Evolutionary conservation across 495 filamentous ascomycete species (phyloP), one percentile per base, ranked within the genome.

Genomic region (Aspergillus diversus): DNA sequence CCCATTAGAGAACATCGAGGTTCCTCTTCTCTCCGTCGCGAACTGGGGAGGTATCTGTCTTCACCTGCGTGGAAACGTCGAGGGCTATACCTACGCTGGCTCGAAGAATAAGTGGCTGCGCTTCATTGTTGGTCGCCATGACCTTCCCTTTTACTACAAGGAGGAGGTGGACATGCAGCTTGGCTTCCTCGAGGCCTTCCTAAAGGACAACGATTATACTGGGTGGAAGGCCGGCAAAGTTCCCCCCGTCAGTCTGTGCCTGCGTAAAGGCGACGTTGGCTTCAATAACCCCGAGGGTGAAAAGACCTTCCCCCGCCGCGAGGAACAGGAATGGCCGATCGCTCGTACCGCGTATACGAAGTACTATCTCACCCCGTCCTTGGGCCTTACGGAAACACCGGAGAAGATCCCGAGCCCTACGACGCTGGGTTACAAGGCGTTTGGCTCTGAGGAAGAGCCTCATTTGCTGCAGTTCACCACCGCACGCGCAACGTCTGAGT

Each of bases 11-110:
- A 83, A 89, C 57, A 86, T 89, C 52, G 67, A 85, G 34, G 81
- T 87, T 0, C 87, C 87, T 0, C 33, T 90, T 7, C 78, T 90
- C 0, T 78, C 72, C 8, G 86, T 90, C 6, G 87, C 80, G 0
- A 90, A 90, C 63, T 86, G 81, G 84, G 87, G 86, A 4, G 84
- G 84, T 5, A 87, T 85, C 46, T 61, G 81, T 4, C 74, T 88
- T 0, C 87, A 89, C 68, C 75, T 90, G 31, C 74, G 87, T 9
- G 87, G 87, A 1, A 90, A 90, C 63, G 80, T 90, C 13, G 72
- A 85, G 61, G 87, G 87, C 0, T 90, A 76, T 54, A 76, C 69
- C 7, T 66, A 79, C 50, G 84, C 86, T 1, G 81, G 84, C 0
- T 88, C 86, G 5, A 71, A 81, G 55, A 67, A 81, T 59, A 88